Conservation (phyloP, 2,329 filamentous ascomycete genomes). For the Tolypocladium pustulatum region DNA sequence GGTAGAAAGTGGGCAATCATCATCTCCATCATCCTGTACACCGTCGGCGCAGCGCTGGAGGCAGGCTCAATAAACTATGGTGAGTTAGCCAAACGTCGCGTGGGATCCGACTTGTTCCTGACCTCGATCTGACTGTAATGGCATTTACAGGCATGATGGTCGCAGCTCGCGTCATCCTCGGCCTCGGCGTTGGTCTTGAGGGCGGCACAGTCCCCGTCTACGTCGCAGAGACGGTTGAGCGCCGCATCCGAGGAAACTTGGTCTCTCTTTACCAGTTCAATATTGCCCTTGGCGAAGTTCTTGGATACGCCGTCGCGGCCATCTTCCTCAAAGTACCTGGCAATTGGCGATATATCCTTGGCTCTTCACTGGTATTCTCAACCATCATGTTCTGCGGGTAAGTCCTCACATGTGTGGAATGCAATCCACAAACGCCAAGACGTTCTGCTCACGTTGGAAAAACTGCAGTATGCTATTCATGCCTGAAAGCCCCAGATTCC, state of each 20-base stretch:
- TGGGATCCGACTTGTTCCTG: background rate
- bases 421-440: background rate
- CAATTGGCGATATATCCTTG: slow-evolving; percentile 66
- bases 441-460: slow-evolving; percentile 28
- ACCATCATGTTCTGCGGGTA: slow-evolving; percentile 26
- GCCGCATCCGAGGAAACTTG: slow-evolving; percentile 57
- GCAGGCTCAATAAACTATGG: slow-evolving; percentile 57
- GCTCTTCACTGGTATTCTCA: slow-evolving; percentile 61
- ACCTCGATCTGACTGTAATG: background rate
- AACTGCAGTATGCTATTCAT: slow-evolving; percentile 55
- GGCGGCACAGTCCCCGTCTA: slow-evolving; percentile 67
- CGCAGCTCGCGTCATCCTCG: slow-evolving; percentile 55
- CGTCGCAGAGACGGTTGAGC: slow-evolving; percentile 61
- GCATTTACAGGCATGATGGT: slow-evolving; percentile 49
- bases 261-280: slow-evolving; percentile 68
- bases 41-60: slow-evolving; percentile 56
- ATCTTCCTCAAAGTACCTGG: slow-evolving; percentile 61
- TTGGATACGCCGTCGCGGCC: slow-evolving; percentile 62
- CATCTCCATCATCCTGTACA: slow-evolving; percentile 59
- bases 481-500: slow-evolving; percentile 57
- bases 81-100: slow-evolving; percentile 7
- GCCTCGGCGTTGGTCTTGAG: slow-evolving; percentile 61
- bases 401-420: background rate
- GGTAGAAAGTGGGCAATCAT: slow-evolving; percentile 60
- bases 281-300: slow-evolving; percentile 63